These are phyloP conservation scores for Pterocarpus macrocarpus DNA, from an alignment of 306 rosid species.

Conservation along the genomic window DNA sequence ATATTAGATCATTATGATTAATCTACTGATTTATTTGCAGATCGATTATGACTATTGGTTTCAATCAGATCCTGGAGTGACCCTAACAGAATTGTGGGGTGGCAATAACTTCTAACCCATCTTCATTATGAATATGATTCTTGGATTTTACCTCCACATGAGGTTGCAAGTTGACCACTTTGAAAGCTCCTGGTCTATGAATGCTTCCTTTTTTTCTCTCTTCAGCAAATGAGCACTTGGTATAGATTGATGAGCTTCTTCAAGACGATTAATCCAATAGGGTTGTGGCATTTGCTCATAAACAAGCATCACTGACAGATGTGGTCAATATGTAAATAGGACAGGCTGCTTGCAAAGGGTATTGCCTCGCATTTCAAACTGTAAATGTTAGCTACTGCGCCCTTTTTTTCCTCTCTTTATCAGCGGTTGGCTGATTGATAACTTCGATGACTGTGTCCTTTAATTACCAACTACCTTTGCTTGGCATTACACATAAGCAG, in stretches of 20 bases:
- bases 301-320: slow-evolving; percentile 42
- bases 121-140: slow-evolving; percentile 37
- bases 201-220: slow-evolving; percentile 30
- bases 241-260: slow-evolving; percentile 39
- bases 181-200: slow-evolving; percentile 30
- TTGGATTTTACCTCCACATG: slow-evolving; percentile 19
- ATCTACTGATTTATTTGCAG: slow-evolving; percentile 55
- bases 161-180: slow-evolving; percentile 24
- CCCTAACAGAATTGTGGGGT: slow-evolving; percentile 78
- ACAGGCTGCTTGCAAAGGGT: slow-evolving; percentile 43
- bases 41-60: slow-evolving; percentile 84
- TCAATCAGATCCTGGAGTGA: slow-evolving; percentile 67
- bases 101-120: slow-evolving; percentile 47
- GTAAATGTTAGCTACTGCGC: slow-evolving; percentile 38
- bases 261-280: slow-evolving; percentile 42
- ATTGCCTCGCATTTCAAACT: slow-evolving; percentile 19
- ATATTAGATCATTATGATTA: slow-evolving; percentile 14
- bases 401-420: not conserved
- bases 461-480: slow-evolving; percentile 9
- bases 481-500: not conserved
- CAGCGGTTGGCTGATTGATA: not conserved
- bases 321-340: slow-evolving; percentile 46
- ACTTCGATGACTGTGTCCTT: not conserved
- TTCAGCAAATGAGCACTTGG: slow-evolving; percentile 54
- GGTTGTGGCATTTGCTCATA: slow-evolving; percentile 29